Evolutionary conservation across 306 rosid genomes (phyloP).

Genomic region (Fragaria iinumae): DNA sequence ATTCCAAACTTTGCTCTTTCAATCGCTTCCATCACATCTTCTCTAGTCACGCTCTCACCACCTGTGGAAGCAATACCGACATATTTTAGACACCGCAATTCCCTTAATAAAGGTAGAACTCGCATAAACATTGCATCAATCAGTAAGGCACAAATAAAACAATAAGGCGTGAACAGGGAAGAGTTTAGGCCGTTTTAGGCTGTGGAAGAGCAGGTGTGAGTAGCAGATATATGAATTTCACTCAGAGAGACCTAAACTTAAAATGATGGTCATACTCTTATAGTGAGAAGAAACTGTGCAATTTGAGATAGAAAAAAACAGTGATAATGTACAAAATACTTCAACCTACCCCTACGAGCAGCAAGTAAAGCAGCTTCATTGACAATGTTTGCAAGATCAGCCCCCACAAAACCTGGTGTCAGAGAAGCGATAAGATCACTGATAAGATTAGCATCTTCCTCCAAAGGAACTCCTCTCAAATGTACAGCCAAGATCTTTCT

Average conservation of each 20-base stretch:
- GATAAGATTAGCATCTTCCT: conserved; percentile 66
- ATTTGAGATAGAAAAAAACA: conserved; percentile 2
- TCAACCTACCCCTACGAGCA: conserved; percentile 80
- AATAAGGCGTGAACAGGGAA: background rate
- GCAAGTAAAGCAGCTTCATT: conserved; percentile 94
- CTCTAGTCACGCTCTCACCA: conserved; percentile 73
- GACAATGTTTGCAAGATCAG: conserved; percentile 87
- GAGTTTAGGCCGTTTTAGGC: background rate
- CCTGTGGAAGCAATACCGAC: conserved; percentile 43
- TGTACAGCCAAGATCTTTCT: conserved; percentile 87
- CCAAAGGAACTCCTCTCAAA: conserved; percentile 85
- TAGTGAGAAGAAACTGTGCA: background rate
- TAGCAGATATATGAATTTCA: conserved; percentile 1
- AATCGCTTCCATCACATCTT: conserved; percentile 87
- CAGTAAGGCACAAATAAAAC: conserved; percentile 10
- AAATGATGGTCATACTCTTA: background rate
- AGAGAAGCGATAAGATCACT: conserved; percentile 79
- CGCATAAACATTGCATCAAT: conserved; percentile 4
- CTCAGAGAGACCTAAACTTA: background rate
- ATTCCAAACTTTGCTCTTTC: conserved; percentile 94
- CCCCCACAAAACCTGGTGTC: conserved; percentile 87
- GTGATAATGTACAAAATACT: conserved; percentile 4
- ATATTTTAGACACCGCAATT: background rate
- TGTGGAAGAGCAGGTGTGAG: background rate
- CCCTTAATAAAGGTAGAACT: conserved; percentile 5